Conservation (phyloP, 805 yeast genomes). For the Schizosaccharomyces pombe region DNA sequence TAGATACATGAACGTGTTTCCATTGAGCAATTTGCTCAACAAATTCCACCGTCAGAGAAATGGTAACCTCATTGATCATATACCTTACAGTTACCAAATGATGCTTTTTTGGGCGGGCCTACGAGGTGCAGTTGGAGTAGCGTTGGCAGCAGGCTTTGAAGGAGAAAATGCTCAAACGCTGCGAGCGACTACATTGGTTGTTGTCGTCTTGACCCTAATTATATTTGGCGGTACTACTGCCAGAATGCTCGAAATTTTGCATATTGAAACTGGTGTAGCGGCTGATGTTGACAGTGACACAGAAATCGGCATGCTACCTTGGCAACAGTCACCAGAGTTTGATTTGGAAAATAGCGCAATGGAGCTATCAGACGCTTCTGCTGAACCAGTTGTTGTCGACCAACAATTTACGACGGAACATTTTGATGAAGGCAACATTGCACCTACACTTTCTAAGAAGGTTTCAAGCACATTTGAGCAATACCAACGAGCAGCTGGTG, state of each 20-base stretch:
- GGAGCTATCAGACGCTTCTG: constrained; percentile 9
- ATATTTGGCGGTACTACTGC: constrained; percentile 97
- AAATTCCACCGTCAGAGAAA: constrained; percentile 45
- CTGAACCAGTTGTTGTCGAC: constrained; percentile 5
- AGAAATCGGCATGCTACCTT: constrained; percentile 58
- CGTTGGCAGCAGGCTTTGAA: constrained; percentile 88
- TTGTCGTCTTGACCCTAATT: constrained; percentile 86
- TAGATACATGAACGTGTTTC: constrained; percentile 94
- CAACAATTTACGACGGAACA: background rate
- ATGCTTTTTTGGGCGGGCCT: constrained; percentile 99
- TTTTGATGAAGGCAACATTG: background rate
- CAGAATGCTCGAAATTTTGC: constrained; percentile 84
- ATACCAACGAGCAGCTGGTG: constrained; percentile 5
- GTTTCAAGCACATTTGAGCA: background rate
- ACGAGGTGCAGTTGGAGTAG: constrained; percentile 98
- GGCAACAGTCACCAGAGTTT: background rate
- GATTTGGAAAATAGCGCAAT: constrained; percentile 2
- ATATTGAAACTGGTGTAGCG: constrained; percentile 69
- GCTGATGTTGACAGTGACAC: constrained; percentile 74
- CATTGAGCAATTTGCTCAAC: constrained; percentile 63
- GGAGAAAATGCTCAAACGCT: constrained; percentile 79
- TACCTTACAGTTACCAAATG: constrained; percentile 86
- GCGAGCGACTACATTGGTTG: constrained; percentile 85
- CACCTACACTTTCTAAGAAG: background rate
- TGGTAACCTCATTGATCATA: constrained; percentile 51